Evolutionary conservation across 352 stramenopile genomes (phyloP).

Genomic region (Globisporangium nunn): DNA sequence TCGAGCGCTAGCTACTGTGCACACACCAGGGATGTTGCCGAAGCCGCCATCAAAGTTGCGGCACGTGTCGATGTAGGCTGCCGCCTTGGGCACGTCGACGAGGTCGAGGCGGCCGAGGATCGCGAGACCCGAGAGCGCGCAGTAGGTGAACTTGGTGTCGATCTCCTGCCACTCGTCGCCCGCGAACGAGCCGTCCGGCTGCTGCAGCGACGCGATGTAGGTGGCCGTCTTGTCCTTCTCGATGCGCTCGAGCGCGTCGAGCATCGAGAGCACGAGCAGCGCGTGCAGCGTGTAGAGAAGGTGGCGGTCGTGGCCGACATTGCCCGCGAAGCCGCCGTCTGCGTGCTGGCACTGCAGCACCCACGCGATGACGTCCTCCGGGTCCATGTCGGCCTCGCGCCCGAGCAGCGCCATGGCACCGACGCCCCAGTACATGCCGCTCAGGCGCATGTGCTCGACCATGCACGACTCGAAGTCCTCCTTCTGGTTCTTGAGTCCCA

Average conservation of each 20-base stretch:
- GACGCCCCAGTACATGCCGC: slow-evolving; percentile 98
- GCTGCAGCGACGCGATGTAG: slow-evolving; percentile 90
- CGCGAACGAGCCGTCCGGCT: slow-evolving; percentile 95
- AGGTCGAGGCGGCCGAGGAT: slow-evolving; percentile 86
- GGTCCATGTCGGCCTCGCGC: slow-evolving; percentile 75
- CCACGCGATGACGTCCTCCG: slow-evolving; percentile 90
- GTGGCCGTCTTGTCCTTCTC: slow-evolving; percentile 68
- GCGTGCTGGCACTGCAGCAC: slow-evolving; percentile 92
- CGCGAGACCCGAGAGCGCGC: slow-evolving; percentile 92
- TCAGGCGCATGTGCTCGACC: slow-evolving; percentile 97
- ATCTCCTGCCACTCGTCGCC: slow-evolving; percentile 97
- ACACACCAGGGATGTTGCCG: slow-evolving; percentile 65
- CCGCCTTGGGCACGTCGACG: slow-evolving; percentile 87
- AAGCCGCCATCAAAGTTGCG: slow-evolving; percentile 96
- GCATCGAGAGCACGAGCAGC: slow-evolving; percentile 95
- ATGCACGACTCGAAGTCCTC: slow-evolving; percentile 90
- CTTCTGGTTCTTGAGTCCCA: slow-evolving; percentile 78
- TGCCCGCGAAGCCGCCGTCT: slow-evolving; percentile 93
- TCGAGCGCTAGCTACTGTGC: no score
- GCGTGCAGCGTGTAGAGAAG: slow-evolving; percentile 97
- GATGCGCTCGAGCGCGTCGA: slow-evolving; percentile 77
- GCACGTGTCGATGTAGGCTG: slow-evolving; percentile 93
- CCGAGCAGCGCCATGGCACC: slow-evolving; percentile 92
- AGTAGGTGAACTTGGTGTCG: slow-evolving; percentile 99
- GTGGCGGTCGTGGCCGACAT: slow-evolving; percentile 95